Percentiles rank a stretch among this genome's conserved stretches.
These are phyloP conservation scores for Rhizopogon vulgaris DNA, from an alignment of 768 basidiomycete genomes.

Conservation along the genomic window DNA sequence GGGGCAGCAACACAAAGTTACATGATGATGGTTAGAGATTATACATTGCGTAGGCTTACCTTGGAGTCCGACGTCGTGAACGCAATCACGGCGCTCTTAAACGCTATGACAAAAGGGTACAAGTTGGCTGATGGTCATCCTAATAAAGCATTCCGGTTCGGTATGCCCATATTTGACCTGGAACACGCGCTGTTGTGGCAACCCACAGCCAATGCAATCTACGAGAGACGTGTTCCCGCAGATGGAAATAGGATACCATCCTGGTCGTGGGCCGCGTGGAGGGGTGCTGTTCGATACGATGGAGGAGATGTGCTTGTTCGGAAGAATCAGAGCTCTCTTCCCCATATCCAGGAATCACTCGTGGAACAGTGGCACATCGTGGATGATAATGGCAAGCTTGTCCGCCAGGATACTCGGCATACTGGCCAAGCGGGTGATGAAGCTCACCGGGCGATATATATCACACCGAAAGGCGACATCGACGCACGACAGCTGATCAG, in stretches of 20 bases:
- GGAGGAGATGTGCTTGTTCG: background rate
- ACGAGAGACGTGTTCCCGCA: constrained; percentile 5
- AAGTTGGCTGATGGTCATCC: background rate
- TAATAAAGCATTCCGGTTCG: background rate
- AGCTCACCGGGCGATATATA: background rate
- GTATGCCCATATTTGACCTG: constrained; percentile 2
- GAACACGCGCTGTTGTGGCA: constrained; percentile 18
- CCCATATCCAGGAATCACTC: constrained; percentile 7
- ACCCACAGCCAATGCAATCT: constrained; percentile 7
- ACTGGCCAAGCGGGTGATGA: background rate
- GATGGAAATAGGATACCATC: constrained; percentile 7
- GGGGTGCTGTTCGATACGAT: constrained; percentile 10
- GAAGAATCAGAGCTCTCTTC: background rate
- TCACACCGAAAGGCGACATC: background rate
- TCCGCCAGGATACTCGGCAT: constrained; percentile 8
- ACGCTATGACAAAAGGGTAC: background rate
- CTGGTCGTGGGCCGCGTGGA: constrained; percentile 23
- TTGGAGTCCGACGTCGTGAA: background rate
- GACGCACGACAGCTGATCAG: background rate
- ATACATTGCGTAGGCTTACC: background rate
- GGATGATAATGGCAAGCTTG: constrained; percentile 3
- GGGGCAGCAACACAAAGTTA: background rate
- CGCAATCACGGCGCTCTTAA: background rate
- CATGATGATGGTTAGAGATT: background rate
- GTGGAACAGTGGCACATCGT: constrained; percentile 14